Conservation (phyloP, 345 rosid genomes). For the Theobroma cacao region DNA sequence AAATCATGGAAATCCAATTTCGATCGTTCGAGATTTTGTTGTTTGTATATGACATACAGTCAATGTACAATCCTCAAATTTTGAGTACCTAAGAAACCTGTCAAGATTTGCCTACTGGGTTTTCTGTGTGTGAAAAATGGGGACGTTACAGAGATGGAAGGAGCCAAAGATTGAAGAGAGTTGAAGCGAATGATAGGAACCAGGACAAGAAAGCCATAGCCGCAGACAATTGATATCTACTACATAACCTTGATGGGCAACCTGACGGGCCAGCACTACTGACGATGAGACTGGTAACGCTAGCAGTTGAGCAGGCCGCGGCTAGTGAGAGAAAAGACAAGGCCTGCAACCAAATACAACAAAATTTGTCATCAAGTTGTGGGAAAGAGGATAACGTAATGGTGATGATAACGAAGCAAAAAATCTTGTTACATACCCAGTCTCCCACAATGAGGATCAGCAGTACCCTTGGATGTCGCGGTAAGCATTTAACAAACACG, state of each 20-base stretch:
- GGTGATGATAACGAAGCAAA: neutral
- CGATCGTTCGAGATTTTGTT: neutral
- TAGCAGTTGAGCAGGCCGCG: constrained; percentile 57
- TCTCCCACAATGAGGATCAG: constrained; percentile 51
- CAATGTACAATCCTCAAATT: neutral
- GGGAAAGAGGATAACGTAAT: neutral
- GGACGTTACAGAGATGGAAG: constrained; percentile 41
- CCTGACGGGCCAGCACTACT: constrained; percentile 19
- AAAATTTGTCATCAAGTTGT: neutral
- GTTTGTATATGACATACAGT: neutral
- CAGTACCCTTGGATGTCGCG: constrained; percentile 42
- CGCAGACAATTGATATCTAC: constrained; percentile 59
- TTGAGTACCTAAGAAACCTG: neutral
- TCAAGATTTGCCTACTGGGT: neutral
- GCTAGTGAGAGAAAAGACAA: constrained; percentile 53
- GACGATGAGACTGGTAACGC: constrained; percentile 42
- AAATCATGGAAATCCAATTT: neutral
- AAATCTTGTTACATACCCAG: constrained; percentile 35
- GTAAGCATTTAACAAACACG: constrained; percentile 35
- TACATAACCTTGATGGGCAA: constrained; percentile 41
- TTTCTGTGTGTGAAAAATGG: neutral
- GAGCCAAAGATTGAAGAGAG: constrained; percentile 62
- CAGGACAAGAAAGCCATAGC: constrained; percentile 66
- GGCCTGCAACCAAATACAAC: constrained; percentile 32
- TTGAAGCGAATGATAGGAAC: constrained; percentile 48